Evolutionary conservation across 805 yeast genomes (phyloP).

Genomic region (Candida nanaspora): DNA sequence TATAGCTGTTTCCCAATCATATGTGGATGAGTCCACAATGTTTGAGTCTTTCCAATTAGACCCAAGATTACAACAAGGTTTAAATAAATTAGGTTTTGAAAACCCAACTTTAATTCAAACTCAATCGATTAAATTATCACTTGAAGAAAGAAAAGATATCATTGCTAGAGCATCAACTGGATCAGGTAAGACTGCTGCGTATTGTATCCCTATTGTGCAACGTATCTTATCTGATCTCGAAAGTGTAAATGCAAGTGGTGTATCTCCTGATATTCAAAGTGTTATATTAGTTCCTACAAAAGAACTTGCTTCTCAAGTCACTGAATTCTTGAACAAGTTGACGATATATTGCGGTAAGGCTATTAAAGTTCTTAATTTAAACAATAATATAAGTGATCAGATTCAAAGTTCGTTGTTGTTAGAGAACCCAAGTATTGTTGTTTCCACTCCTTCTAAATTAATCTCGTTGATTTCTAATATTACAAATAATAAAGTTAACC

Average conservation of each 20-base stretch:
- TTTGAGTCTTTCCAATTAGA: conserved; percentile 80
- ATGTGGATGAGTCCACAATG: conserved; percentile 59
- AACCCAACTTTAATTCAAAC: conserved; percentile 90
- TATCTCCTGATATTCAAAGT: conserved; percentile 43
- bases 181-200: conserved; percentile 92
- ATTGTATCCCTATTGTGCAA: conserved; percentile 80
- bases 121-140: conserved; percentile 84
- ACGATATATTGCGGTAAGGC: conserved; percentile 63
- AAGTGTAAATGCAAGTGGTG: too few relatives aligned
- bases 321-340: conserved; percentile 60
- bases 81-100: conserved; percentile 69
- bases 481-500: conserved; percentile 37
- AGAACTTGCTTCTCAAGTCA: conserved; percentile 84
- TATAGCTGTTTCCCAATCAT: conserved; percentile 55
- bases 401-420: conserved; percentile 64
- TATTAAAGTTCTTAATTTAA: conserved; percentile 58
- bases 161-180: conserved; percentile 95
- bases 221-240: conserved; percentile 45
- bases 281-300: conserved; percentile 88
- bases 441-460: conserved; percentile 83
- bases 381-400: conserved; percentile 57
- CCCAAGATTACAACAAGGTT: conserved; percentile 76
- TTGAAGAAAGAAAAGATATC: conserved; percentile 84
- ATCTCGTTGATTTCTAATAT: conserved; percentile 44
- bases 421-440: conserved; percentile 72